Evolutionary conservation across 495 filamentous ascomycete genomes (phyloP).

Genomic region (Aspergillus indologenus): DNA sequence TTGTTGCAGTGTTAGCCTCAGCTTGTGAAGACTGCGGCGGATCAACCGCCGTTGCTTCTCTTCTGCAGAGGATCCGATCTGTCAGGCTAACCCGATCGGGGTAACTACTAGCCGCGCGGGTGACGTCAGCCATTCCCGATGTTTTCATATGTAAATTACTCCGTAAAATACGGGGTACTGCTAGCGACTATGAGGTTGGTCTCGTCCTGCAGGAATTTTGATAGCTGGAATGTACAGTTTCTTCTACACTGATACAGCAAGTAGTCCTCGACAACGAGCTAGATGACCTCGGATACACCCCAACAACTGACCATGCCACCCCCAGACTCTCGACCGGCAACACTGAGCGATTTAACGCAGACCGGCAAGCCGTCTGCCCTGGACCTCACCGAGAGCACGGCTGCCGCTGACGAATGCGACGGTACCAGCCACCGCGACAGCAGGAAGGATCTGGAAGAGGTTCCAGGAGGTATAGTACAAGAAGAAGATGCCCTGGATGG

Average conservation of each 20-base stretch:
- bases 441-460: constrained; percentile 84
- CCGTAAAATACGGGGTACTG: neutral
- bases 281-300: neutral
- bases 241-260: neutral
- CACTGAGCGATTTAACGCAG: constrained; percentile 54
- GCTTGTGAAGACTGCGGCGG: too few relatives aligned
- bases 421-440: constrained; percentile 59
- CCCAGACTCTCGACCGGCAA: neutral
- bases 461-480: constrained; percentile 94
- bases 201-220: neutral
- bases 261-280: too few relatives aligned
- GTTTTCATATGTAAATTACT: neutral
- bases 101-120: constrained; percentile 11
- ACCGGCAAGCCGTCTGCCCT: constrained; percentile 76
- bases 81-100: constrained; percentile 20
- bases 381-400: constrained; percentile 89
- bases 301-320: neutral
- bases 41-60: neutral
- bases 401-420: constrained; percentile 85
- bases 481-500: constrained; percentile 89
- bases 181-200: neutral
- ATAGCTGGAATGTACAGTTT: neutral
- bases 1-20: too few relatives aligned
- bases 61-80: constrained; percentile 12
- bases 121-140: constrained; percentile 20